Conservation (phyloP, 225 moss, liverwort and hornwort species). For the Neckera pumila region DNA sequence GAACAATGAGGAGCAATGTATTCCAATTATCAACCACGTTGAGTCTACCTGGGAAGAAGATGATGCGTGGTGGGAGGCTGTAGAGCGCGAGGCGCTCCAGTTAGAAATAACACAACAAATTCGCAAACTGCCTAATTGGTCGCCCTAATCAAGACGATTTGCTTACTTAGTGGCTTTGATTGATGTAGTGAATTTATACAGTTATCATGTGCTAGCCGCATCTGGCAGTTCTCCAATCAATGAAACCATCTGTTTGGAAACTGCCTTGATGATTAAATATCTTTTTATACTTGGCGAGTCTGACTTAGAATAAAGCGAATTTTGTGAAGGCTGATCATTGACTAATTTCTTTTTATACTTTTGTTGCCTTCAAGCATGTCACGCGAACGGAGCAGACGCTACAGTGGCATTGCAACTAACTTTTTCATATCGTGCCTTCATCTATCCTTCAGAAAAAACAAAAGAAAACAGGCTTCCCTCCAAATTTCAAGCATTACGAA, state of each 20-base stretch:
- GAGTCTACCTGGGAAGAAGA: conserved; percentile 26
- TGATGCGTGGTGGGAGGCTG: conserved; percentile 47
- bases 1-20: not conserved
- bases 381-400: not conserved
- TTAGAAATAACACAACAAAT: conserved; percentile 15
- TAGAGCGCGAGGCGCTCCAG: conserved; percentile 25
- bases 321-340: not conserved
- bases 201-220: not conserved
- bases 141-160: not conserved
- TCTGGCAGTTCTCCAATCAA: not conserved
- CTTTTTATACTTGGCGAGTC: not conserved
- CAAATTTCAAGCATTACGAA: not conserved
- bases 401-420: not conserved
- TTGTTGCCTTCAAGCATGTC: not conserved
- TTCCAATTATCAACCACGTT: not conserved
- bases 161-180: not conserved
- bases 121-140: conserved; percentile 29
- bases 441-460: not conserved
- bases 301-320: not conserved
- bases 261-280: not conserved
- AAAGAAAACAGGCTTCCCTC: not conserved
- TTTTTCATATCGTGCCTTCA: not conserved
- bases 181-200: not conserved
- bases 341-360: not conserved
- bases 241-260: not conserved